Evolutionary conservation across 768 basidiomycete species (phyloP).

Genomic region (Boletellus sp.): DNA sequence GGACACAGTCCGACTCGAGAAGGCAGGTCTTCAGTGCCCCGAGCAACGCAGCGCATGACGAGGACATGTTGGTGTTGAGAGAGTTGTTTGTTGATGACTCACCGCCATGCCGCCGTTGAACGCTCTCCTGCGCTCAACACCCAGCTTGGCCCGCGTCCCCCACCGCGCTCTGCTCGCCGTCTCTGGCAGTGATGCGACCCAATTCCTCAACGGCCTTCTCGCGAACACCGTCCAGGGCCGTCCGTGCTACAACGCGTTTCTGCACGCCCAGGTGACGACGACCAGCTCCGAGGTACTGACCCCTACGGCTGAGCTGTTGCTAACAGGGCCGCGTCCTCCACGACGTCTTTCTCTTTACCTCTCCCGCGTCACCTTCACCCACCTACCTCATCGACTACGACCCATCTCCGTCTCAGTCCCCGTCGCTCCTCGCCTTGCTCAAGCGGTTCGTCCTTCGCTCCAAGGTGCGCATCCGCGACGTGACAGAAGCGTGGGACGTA

Average conservation of each 20-base stretch:
- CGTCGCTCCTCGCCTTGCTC: conserved; percentile 62
- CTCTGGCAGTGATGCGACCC: conserved; percentile 73
- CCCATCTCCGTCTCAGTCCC: conserved; percentile 53
- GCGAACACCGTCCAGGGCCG: conserved; percentile 46
- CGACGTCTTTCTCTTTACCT: conserved; percentile 82
- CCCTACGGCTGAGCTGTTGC: not conserved
- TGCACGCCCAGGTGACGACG: conserved; percentile 70
- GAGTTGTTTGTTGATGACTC: not conserved
- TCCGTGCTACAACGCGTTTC: conserved; percentile 67
- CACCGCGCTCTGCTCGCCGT: conserved; percentile 70
- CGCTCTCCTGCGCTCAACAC: conserved; percentile 44
- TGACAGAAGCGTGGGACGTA: conserved; percentile 72
- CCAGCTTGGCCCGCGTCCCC: conserved; percentile 58
- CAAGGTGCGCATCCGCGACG: conserved; percentile 80
- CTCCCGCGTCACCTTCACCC: conserved; percentile 40
- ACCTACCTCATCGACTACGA: conserved; percentile 76
- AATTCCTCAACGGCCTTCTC: conserved; percentile 79
- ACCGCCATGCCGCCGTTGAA: conserved; percentile 31
- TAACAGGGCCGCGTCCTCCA: conserved; percentile 82
- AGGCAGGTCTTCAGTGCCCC: conserved; percentile 80
- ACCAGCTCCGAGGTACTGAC: not conserved
- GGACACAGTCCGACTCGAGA: conserved; percentile 81
- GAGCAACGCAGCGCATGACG: conserved; percentile 74
- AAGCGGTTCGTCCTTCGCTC: conserved; percentile 85
- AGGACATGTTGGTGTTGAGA: conserved; percentile 52